A percentile compares a stretch with the other conserved stretches of the same genome.
Conservation (phyloP, 2,329 filamentous ascomycete species). For the Neobulgaria alba region DNA sequence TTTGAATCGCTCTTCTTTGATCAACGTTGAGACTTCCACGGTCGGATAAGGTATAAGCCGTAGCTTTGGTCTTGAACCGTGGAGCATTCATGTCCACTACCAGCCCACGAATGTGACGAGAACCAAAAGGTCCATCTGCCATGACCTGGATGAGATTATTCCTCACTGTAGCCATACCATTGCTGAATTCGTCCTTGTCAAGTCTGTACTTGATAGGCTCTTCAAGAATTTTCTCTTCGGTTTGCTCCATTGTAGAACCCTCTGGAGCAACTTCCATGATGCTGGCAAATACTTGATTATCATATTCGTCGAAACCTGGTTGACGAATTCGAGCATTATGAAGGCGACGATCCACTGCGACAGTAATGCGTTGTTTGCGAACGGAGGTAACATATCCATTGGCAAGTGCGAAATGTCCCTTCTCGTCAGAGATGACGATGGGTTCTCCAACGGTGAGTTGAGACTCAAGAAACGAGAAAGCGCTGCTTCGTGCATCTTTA, state of each 20-base stretch:
- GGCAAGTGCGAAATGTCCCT: constrained; percentile 88
- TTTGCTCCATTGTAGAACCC: constrained; percentile 42
- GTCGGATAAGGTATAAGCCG: constrained; percentile 53
- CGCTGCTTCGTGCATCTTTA: constrained; percentile 52
- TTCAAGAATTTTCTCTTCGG: constrained; percentile 31
- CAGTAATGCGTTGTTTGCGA: constrained; percentile 65
- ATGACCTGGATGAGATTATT: constrained; percentile 93
- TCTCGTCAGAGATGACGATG: constrained; percentile 91
- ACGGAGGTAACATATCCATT: constrained; percentile 83
- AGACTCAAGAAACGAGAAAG: constrained; percentile 84
- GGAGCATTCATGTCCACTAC: constrained; percentile 72
- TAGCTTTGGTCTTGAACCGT: constrained; percentile 58
- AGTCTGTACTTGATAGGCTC: constrained; percentile 66
- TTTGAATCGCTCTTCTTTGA: constrained; percentile 77
- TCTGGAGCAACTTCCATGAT: constrained; percentile 76
- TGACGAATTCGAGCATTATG: constrained; percentile 76
- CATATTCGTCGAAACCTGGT: constrained; percentile 63
- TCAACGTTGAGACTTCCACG: constrained; percentile 73
- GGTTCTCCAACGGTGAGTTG: constrained; percentile 83
- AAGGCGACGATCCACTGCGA: constrained; percentile 82
- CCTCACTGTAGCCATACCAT: constrained; percentile 88
- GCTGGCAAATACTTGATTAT: constrained; percentile 80
- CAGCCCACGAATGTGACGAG: constrained; percentile 64
- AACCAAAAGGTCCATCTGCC: constrained; percentile 65
- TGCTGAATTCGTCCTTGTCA: constrained; percentile 97